Conservation (phyloP, 495 filamentous ascomycete species). For the Aspergillus egyptiacus region DNA sequence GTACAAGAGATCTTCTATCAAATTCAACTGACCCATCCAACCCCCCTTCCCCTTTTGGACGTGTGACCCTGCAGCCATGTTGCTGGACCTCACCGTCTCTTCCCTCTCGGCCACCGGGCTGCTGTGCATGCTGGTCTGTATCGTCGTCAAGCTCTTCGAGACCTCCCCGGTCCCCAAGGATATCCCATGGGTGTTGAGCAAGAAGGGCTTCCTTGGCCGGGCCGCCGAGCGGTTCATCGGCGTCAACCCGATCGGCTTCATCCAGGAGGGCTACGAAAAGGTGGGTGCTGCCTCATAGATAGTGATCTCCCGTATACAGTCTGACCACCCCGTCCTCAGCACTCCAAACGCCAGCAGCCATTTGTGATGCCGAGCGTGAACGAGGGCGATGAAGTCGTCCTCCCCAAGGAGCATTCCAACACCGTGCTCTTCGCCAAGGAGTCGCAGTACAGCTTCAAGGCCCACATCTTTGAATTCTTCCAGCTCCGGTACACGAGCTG, state of each 20-base stretch:
- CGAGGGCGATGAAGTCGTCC: conserved; percentile 13
- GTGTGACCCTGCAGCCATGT: conserved; percentile 2
- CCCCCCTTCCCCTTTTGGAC: background rate
- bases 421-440: conserved; percentile 9
- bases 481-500: conserved; percentile 14
- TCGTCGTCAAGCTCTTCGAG: conserved; percentile 13
- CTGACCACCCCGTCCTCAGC: background rate
- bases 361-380: conserved; percentile 15
- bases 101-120: background rate
- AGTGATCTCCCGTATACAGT: no score
- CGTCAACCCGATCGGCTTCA: conserved; percentile 11
- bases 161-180: conserved; percentile 10
- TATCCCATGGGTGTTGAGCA: conserved; percentile 10
- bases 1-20: conserved; percentile 4
- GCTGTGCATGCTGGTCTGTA: conserved; percentile 1
- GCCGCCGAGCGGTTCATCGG: conserved; percentile 13
- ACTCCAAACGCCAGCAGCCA: conserved; percentile 6
- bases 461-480: conserved; percentile 11
- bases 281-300: no score
- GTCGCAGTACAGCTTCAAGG: conserved; percentile 11
- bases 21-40: background rate
- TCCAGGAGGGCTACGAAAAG: conserved; percentile 12
- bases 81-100: background rate
- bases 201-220: conserved; percentile 5
- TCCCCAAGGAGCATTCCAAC: conserved; percentile 11